Evolutionary conservation across 169 alveolate species (phyloP), one percentile per base, ranked within the genome.

Genomic region (Plasmodium coatneyi): DNA sequence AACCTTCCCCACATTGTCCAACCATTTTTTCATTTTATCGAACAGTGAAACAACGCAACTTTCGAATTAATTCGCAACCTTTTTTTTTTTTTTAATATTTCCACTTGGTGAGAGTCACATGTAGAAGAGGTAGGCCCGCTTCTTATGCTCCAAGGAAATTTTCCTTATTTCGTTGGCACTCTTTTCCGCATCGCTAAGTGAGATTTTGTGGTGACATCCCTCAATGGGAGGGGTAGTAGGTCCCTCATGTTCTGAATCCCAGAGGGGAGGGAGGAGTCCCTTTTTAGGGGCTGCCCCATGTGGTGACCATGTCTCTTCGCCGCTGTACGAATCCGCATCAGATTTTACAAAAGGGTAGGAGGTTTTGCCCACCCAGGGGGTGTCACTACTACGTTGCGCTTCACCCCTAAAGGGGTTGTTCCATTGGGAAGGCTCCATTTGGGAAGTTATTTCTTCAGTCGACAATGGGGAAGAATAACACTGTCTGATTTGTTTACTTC

Each of bases 51-150:
- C 60, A 49, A 49, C 60, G 60, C 60, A 49, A 12, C 60, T 49
- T 49, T 49, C 2, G 1, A 49, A 49, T 10, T 2, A 0, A 3
- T 49, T 49, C 60, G 60, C 60, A 49, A 22, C 22, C 22, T 49
- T 49, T 49, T 49, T 43, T 43, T 49, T 49, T 49, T 49, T 32
- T 32, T 32, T 32, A 49, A 14, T 49, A 49, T 49, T 10, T 66
- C 39, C 76, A 25, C 39, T 25, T 28, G 3, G 76, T 28, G 36
- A 2, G 19, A 19, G 3, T 71, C 71, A 83, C 70, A 83, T 28
- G 36, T 83, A 83, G 60, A 83, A 83, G 34, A 83, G 92, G 72
- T 71, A 83, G 74, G 92, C 92, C 72, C 52, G 30, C 52, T 83
- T 83, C 78, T 83, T 83, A 36, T 83, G 52, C 5, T 83, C 49